Evolutionary conservation across 805 yeast species (phyloP).

Genomic region (Ogataea dorogensis): DNA sequence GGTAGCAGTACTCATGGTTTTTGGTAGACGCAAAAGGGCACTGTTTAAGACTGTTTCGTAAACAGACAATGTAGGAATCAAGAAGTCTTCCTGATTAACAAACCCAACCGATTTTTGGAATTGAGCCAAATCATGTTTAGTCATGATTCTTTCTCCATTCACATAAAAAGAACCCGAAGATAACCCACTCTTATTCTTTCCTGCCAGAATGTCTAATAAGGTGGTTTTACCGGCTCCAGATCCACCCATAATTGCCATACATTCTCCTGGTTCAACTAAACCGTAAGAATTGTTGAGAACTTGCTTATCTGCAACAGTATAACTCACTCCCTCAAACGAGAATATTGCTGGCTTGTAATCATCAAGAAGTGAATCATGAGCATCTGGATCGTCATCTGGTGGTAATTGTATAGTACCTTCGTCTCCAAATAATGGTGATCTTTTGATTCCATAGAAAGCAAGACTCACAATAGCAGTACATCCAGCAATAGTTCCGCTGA

Average conservation of each 20-base stretch:
- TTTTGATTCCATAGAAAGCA: slow-evolving; percentile 48
- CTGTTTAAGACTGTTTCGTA: slow-evolving; percentile 93
- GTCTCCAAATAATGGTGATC: slow-evolving; percentile 58
- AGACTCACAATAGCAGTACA: slow-evolving; percentile 43
- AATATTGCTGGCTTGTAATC: slow-evolving; percentile 67
- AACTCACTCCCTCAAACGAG: slow-evolving; percentile 71
- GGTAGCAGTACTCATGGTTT: slow-evolving; percentile 66
- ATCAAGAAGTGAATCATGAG: slow-evolving; percentile 39
- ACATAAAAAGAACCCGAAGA: slow-evolving; percentile 66
- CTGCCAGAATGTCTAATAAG: slow-evolving; percentile 84
- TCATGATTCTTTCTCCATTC: slow-evolving; percentile 57
- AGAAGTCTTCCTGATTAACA: slow-evolving; percentile 92
- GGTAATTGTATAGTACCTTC: slow-evolving; percentile 24
- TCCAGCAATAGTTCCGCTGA: slow-evolving; percentile 43
- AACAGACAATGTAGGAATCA: slow-evolving; percentile 90
- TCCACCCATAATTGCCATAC: slow-evolving; percentile 96
- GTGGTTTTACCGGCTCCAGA: slow-evolving; percentile 99
- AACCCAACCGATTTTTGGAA: slow-evolving; percentile 78
- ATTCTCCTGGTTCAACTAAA: slow-evolving; percentile 78
- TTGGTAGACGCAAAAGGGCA: slow-evolving; percentile 84
- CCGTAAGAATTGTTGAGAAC: slow-evolving; percentile 72
- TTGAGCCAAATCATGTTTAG: slow-evolving; percentile 36
- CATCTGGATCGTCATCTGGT: slow-evolving; percentile 34
- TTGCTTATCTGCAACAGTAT: slow-evolving; percentile 49
- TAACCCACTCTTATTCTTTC: slow-evolving; percentile 76